A percentile compares a stretch with the other conserved stretches of the same genome.
phyloP scores from a whole-genome alignment of 1,284 basidiomycete species.

The Ustilago bromivora region DNA sequence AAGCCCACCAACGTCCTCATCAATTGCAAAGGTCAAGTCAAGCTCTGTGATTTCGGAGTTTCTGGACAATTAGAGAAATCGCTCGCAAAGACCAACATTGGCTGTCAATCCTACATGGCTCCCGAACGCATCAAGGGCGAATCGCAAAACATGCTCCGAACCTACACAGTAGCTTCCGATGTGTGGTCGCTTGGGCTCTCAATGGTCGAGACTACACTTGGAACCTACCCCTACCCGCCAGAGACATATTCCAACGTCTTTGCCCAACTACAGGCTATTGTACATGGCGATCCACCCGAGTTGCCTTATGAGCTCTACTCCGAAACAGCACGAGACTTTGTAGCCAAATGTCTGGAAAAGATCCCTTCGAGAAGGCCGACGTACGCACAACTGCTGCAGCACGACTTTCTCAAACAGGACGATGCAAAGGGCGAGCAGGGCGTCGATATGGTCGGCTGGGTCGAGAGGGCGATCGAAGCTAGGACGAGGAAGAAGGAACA shows the following conservation, averaged over 20 bases:
- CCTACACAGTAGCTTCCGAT: conserved; percentile 96
- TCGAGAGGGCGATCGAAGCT: conserved; percentile 49
- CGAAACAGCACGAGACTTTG: conserved; percentile 67
- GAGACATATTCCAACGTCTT: conserved; percentile 98
- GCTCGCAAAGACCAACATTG: conserved; percentile 97
- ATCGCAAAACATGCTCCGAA: conserved; percentile 84
- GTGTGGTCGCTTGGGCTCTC: conserved; percentile 98
- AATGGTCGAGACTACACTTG: conserved; percentile 91
- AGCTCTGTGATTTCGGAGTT: conserved; percentile 97
- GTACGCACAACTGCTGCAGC: conserved; percentile 84
- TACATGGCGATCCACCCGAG: conserved; percentile 90
- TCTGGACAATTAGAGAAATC: conserved; percentile 96
- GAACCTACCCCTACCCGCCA: conserved; percentile 96
- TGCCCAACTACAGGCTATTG: conserved; percentile 93
- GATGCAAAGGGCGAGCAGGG: conserved; percentile 50
- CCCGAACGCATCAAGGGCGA: conserved; percentile 97
- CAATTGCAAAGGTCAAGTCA: conserved; percentile 88
- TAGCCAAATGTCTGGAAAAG: conserved; percentile 67
- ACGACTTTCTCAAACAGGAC: conserved; percentile 77
- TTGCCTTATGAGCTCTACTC: conserved; percentile 74
- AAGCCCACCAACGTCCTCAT: conserved; percentile 97
- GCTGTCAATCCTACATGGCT: conserved; percentile 99
- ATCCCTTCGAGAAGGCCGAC: conserved; percentile 79
- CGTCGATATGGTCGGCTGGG: conserved; percentile 70
- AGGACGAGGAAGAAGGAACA: conserved; percentile 30